Percentiles rank a stretch among this genome's conserved stretches.
Conservation (phyloP, 2,329 filamentous ascomycete genomes). For the Penicillium hordei region DNA sequence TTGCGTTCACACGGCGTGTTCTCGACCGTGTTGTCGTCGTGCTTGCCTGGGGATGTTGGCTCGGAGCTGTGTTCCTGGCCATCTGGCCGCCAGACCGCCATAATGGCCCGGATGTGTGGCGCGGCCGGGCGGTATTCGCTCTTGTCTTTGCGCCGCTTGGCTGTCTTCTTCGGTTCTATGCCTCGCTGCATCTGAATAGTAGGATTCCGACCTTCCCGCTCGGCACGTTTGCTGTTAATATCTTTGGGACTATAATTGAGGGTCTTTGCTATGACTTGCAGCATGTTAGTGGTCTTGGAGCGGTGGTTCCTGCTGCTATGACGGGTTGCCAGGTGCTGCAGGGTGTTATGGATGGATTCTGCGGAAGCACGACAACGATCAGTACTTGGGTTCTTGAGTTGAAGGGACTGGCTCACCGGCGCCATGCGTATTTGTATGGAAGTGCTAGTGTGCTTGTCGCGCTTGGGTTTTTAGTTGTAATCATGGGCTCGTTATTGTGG, state of each 20-base stretch:
- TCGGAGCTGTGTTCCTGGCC: constrained; percentile 70
- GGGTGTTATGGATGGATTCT: constrained; percentile 67
- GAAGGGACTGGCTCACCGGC: constrained; percentile 50
- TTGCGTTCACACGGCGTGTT: constrained; percentile 55
- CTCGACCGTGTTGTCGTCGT: constrained; percentile 65
- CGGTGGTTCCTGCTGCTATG: constrained; percentile 36
- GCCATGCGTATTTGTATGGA: constrained; percentile 64
- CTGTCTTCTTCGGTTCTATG: constrained; percentile 72
- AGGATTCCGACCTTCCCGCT: constrained; percentile 69
- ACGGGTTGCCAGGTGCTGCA: constrained; percentile 67
- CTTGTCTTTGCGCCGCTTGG: constrained; percentile 81
- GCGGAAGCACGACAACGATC: constrained; percentile 65
- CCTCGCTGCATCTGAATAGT: constrained; percentile 69
- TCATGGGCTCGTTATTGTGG: constrained; percentile 60
- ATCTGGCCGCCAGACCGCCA: constrained; percentile 66
- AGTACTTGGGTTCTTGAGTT: constrained; percentile 67
- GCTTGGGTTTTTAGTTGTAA: constrained; percentile 51
- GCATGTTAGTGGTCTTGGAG: constrained; percentile 56
- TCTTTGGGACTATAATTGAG: constrained; percentile 71
- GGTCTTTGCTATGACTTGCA: constrained; percentile 78
- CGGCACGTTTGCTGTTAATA: constrained; percentile 81
- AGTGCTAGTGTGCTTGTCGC: constrained; percentile 49
- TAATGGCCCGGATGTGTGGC: constrained; percentile 60
- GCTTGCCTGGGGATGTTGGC: constrained; percentile 72
- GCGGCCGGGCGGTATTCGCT: constrained; percentile 71